phyloP scores from a whole-genome alignment of 1,284 basidiomycete genomes.

The Coriolopsis trogii region DNA sequence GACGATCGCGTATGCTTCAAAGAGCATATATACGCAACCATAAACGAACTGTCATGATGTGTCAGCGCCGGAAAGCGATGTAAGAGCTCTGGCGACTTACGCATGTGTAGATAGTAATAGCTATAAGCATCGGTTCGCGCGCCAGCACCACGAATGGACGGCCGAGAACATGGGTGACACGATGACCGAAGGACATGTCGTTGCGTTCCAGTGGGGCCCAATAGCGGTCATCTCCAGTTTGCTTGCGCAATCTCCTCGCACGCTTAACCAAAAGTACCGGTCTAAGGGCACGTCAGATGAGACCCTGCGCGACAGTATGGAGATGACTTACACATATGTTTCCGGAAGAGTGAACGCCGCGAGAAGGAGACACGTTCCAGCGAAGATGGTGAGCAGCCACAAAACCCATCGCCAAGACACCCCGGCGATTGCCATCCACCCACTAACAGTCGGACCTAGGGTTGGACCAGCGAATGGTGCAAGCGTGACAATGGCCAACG shows the following conservation, averaged over 20 bases:
- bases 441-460: slow-evolving; percentile 64
- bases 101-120: slow-evolving; percentile 57
- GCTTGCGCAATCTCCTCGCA: slow-evolving; percentile 33
- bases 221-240: slow-evolving; percentile 57
- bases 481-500: slow-evolving; percentile 25
- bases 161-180: slow-evolving; percentile 35
- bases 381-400: slow-evolving; percentile 76
- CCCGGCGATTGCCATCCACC: slow-evolving; percentile 48
- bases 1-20: slow-evolving; percentile 63
- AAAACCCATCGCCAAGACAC: slow-evolving; percentile 74
- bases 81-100: slow-evolving; percentile 38
- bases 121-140: slow-evolving; percentile 46
- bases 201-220: slow-evolving; percentile 39
- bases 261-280: slow-evolving; percentile 45
- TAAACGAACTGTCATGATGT: slow-evolving; percentile 54
- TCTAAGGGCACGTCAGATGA: slow-evolving; percentile 30
- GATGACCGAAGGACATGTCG: slow-evolving; percentile 32
- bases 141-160: slow-evolving; percentile 44
- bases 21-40: slow-evolving; percentile 62
- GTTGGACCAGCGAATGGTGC: slow-evolving; percentile 73
- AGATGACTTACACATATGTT: slow-evolving; percentile 53
- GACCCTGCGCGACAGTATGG: too few relatives aligned
- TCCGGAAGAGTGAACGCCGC: slow-evolving; percentile 75
- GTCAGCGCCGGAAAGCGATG: background rate
- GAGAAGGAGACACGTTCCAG: slow-evolving; percentile 45